Conservation (phyloP, 768 basidiomycete genomes). For the Rubroboletus pulcherrimus region DNA sequence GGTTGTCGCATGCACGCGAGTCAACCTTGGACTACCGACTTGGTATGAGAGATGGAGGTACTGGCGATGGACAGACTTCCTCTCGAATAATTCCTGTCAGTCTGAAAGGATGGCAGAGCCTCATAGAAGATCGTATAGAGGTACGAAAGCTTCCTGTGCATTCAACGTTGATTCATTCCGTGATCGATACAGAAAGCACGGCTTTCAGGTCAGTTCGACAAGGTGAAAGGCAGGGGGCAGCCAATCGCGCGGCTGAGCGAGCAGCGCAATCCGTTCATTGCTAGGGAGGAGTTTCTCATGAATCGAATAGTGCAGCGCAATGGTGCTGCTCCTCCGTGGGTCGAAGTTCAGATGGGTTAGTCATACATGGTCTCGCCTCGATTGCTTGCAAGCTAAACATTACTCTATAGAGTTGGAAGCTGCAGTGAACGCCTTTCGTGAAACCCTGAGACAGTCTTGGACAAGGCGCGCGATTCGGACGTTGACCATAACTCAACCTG, state of each 20-base stretch:
- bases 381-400: conserved; percentile 2
- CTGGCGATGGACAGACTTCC: neutral
- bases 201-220: conserved; percentile 64
- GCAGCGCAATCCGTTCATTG: conserved; percentile 63
- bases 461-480: conserved; percentile 69
- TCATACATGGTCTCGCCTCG: neutral
- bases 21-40: conserved; percentile 74
- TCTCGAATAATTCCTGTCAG: conserved; percentile 52
- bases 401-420: conserved; percentile 56
- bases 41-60: conserved; percentile 40
- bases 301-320: conserved; percentile 81
- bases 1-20: conserved; percentile 63
- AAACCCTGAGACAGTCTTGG: conserved; percentile 64
- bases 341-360: conserved; percentile 72
- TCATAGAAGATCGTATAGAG: conserved; percentile 81
- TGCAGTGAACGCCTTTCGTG: conserved; percentile 58
- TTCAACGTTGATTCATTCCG: neutral
- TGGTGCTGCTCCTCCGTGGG: conserved; percentile 84
- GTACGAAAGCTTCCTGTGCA: conserved; percentile 34
- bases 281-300: conserved; percentile 77
- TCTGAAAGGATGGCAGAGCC: conserved; percentile 69
- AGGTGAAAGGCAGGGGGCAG: conserved; percentile 63
- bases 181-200: conserved; percentile 50
- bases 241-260: conserved; percentile 43
- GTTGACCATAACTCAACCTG: conserved; percentile 43